A percentile compares a stretch with the other conserved stretches of the same genome.
Evolutionary conservation across 768 basidiomycete genomes (phyloP).

Genomic region (Phanerochaete sordida): DNA sequence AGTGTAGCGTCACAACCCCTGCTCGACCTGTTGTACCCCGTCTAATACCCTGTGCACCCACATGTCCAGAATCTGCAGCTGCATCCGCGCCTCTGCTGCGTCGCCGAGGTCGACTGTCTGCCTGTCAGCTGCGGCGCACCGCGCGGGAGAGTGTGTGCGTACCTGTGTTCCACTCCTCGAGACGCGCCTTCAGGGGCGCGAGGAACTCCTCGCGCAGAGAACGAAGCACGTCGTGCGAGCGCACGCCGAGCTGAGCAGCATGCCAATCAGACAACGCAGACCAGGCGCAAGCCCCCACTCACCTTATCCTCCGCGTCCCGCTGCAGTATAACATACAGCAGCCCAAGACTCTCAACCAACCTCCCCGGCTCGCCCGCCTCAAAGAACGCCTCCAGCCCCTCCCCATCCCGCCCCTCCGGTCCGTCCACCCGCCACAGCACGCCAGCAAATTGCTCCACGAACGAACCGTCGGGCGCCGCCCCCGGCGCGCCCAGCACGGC

Average conservation of each 20-base stretch:
- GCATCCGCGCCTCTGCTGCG: background rate
- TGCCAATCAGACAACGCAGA: background rate
- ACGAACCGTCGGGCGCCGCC: slow-evolving; percentile 50
- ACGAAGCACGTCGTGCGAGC: slow-evolving; percentile 15
- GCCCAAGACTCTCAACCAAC: slow-evolving; percentile 60
- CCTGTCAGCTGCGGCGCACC: background rate
- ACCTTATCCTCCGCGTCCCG: slow-evolving; percentile 61
- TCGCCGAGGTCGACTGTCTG: background rate
- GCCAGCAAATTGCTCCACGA: slow-evolving; percentile 57
- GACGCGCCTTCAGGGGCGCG: slow-evolving; percentile 11
- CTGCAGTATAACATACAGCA: slow-evolving; percentile 62
- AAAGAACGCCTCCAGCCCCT: slow-evolving; percentile 41
- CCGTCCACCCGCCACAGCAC: slow-evolving; percentile 57
- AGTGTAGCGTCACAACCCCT: background rate
- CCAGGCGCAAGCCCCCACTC: slow-evolving; percentile 9
- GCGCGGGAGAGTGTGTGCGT: background rate
- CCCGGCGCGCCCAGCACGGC: slow-evolving; percentile 49
- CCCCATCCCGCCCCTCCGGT: slow-evolving; percentile 34
- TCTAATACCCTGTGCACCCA: slow-evolving; percentile 16
- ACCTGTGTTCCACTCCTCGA: slow-evolving; percentile 18
- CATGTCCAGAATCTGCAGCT: slow-evolving; percentile 17
- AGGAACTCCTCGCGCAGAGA: slow-evolving; percentile 16
- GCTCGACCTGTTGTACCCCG: background rate
- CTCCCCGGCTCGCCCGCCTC: slow-evolving; percentile 56
- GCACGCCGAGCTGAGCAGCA: slow-evolving; percentile 26